Percentiles rank a stretch among this genome's conserved stretches.
Conservation (phyloP, 176 grass and related monocot species). For the Miscanthus lutarioriparius region DNA sequence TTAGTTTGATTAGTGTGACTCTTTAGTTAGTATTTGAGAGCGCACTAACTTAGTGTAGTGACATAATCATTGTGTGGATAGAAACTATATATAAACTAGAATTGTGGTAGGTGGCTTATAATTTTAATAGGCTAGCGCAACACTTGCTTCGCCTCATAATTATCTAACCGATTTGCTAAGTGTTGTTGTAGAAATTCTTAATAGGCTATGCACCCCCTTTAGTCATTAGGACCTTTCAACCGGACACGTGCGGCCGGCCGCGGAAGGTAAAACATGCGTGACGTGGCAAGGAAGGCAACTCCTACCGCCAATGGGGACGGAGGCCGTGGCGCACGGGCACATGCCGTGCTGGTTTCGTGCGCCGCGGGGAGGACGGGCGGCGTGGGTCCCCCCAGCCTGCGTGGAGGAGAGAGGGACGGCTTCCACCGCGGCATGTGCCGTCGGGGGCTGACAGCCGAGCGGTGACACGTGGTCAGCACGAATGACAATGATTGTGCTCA, state of each 20-base stretch:
- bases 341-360: slow-evolving; percentile 3
- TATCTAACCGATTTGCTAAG: too few species aligned
- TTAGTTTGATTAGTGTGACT: too few species aligned
- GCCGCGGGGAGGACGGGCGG: background rate
- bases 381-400: background rate
- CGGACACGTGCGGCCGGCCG: background rate
- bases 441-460: background rate
- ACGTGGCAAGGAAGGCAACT: background rate
- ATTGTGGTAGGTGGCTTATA: too few species aligned
- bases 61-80: too few species aligned
- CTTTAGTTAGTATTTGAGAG: too few species aligned
- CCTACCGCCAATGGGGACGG: background rate
- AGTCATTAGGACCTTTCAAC: too few species aligned
- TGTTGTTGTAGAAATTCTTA: too few species aligned
- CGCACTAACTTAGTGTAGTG: too few species aligned
- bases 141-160: too few species aligned
- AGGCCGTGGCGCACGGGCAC: slow-evolving; percentile 13
- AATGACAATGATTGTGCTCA: slow-evolving; percentile 12
- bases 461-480: background rate
- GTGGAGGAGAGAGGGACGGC: background rate
- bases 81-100: too few species aligned
- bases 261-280: background rate
- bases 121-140: too few species aligned
- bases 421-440: slow-evolving; percentile 29
- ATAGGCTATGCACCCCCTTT: too few species aligned